These are phyloP conservation scores for Daedaleopsis sinensis DNA, from an alignment of 768 basidiomycete species.

Conservation along the genomic window DNA sequence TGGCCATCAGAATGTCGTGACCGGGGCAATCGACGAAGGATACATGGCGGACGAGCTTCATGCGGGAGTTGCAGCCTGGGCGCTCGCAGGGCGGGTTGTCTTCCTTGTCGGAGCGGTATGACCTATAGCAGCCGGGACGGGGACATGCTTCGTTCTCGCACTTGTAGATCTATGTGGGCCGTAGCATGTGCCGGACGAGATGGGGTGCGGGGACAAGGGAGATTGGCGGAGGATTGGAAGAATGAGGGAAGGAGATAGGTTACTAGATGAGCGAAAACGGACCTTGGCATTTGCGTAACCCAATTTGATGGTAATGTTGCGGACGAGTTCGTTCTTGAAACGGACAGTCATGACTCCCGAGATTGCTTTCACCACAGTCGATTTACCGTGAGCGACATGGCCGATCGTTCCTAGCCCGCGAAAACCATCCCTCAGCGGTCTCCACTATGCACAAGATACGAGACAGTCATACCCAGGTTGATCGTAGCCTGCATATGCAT, in stretches of 20 bases:
- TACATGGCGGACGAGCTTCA: conserved; percentile 94
- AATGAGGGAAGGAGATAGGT: background rate
- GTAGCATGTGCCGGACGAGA: background rate
- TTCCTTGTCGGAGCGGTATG: conserved; percentile 93
- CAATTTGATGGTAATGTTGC: conserved; percentile 99
- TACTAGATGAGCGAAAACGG: conserved; percentile 30
- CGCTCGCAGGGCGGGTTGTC: conserved; percentile 92
- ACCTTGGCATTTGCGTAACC: conserved; percentile 99
- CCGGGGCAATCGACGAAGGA: conserved; percentile 98
- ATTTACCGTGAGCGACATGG: conserved; percentile 98
- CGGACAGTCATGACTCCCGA: conserved; percentile 98
- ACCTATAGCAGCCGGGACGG: conserved; percentile 91
- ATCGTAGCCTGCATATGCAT: conserved; percentile 76
- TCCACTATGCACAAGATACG: background rate
- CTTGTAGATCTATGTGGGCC: conserved; percentile 84
- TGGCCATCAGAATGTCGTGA: conserved; percentile 99
- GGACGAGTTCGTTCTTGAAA: conserved; percentile 98
- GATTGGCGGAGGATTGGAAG: background rate
- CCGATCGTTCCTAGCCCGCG: conserved; percentile 83
- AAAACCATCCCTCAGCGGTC: conserved; percentile 9
- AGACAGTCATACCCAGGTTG: conserved; percentile 66
- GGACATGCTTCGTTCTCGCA: conserved; percentile 94
- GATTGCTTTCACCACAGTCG: conserved; percentile 97
- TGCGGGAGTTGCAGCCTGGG: conserved; percentile 85
- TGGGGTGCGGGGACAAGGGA: background rate